A percentile compares a stretch with the other conserved stretches of the same genome.
These are phyloP conservation scores for Neonectria neomacrospora DNA, from an alignment of 2,329 filamentous ascomycete genomes.

Conservation along the genomic window DNA sequence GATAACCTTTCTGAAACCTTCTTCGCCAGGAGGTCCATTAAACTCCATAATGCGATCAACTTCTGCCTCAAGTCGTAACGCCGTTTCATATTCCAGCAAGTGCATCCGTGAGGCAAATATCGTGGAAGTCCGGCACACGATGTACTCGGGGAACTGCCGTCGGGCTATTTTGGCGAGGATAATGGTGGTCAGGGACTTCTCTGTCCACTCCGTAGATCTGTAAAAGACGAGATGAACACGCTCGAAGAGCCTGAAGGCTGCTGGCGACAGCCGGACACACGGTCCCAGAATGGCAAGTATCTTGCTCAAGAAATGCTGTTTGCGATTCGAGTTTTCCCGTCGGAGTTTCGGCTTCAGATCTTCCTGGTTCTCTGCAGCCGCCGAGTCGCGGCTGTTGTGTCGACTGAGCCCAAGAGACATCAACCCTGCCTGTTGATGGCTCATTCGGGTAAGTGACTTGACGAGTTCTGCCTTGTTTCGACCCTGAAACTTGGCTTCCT, in stretches of 20 bases:
- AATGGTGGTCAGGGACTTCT: conserved; percentile 94
- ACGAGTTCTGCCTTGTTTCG: conserved; percentile 88
- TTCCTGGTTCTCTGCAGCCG: conserved; percentile 58
- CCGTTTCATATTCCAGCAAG: conserved; percentile 89
- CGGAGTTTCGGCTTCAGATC: conserved; percentile 40
- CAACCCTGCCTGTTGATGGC: conserved; percentile 80
- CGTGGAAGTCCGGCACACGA: conserved; percentile 88
- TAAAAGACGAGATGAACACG: conserved; percentile 97
- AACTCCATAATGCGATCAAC: conserved; percentile 87
- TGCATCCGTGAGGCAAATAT: conserved; percentile 83
- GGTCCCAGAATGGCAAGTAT: conserved; percentile 82
- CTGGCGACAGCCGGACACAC: conserved; percentile 81
- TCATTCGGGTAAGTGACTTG: conserved; percentile 77
- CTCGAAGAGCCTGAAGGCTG: conserved; percentile 85
- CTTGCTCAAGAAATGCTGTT: conserved; percentile 79
- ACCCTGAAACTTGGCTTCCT: conserved; percentile 86
- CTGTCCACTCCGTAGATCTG: conserved; percentile 94
- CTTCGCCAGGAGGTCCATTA: conserved; percentile 74
- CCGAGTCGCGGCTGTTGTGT: conserved; percentile 69
- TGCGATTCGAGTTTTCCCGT: conserved; percentile 66
- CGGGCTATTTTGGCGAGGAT: conserved; percentile 91
- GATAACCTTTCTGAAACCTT: conserved; percentile 74
- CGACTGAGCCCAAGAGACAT: conserved; percentile 74
- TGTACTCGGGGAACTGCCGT: conserved; percentile 87
- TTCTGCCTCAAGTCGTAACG: conserved; percentile 81